Evolutionary conservation across 768 basidiomycete genomes (phyloP).

Genomic region (Collybia sp.): DNA sequence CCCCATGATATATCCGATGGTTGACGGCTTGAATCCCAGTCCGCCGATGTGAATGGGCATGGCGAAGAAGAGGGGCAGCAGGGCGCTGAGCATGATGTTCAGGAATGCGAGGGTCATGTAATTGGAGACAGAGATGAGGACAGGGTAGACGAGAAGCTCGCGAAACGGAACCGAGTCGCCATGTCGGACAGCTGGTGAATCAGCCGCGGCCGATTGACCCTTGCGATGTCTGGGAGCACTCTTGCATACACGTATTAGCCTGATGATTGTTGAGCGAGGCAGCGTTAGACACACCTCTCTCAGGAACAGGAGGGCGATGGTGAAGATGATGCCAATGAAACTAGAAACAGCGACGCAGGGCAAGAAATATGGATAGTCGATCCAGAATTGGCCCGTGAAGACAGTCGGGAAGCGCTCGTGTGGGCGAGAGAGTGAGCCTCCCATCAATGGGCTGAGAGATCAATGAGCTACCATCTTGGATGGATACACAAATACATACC

Average conservation of each 20-base stretch:
- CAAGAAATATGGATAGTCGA: constrained; percentile 3
- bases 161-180: constrained; percentile 15
- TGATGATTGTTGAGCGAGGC: neutral
- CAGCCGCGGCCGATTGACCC: neutral
- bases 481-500: constrained; percentile 24
- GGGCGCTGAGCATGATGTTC: constrained; percentile 31
- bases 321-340: constrained; percentile 1
- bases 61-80: constrained; percentile 50
- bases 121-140: constrained; percentile 45
- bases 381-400: constrained; percentile 35
- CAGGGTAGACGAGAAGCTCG: constrained; percentile 34
- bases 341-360: no score
- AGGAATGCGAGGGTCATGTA: constrained; percentile 48
- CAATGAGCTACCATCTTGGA: neutral
- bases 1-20: constrained; percentile 47
- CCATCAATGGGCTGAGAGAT: constrained; percentile 4
- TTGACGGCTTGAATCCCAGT: constrained; percentile 43
- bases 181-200: neutral
- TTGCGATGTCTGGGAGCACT: neutral
- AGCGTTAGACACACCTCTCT: neutral
- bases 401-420: constrained; percentile 20
- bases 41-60: constrained; percentile 49
- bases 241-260: neutral
- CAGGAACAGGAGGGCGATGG: constrained; percentile 17
- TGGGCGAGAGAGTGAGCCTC: constrained; percentile 29